A percentile compares a stretch with the other conserved stretches of the same genome.
Conservation (phyloP, 345 rosid species). For the Kernera saxatilis region DNA sequence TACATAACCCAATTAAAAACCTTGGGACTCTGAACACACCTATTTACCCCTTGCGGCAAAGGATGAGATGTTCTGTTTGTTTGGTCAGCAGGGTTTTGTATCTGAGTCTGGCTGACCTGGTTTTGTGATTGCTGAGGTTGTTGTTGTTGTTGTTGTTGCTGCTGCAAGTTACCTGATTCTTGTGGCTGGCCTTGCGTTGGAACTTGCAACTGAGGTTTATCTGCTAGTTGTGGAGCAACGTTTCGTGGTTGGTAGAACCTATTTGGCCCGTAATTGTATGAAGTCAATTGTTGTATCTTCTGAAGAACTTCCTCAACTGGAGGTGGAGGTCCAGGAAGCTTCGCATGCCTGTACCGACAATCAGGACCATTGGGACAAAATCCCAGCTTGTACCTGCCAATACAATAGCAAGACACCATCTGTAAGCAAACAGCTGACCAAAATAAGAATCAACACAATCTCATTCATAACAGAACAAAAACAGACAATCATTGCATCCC, state of each 20-base stretch:
- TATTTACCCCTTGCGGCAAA: conserved; percentile 98
- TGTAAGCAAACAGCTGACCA: background rate
- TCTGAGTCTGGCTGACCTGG: conserved; percentile 57
- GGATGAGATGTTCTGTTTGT: conserved; percentile 57
- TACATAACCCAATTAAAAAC: conserved; percentile 66
- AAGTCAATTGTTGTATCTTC: conserved; percentile 82
- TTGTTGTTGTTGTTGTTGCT: conserved; percentile 57
- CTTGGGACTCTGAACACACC: conserved; percentile 94
- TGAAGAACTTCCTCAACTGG: conserved; percentile 92
- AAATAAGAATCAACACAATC: background rate
- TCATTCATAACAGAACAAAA: background rate
- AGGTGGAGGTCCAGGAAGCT: conserved; percentile 94
- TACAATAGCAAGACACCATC: background rate
- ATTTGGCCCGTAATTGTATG: conserved; percentile 60
- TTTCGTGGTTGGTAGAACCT: conserved; percentile 69
- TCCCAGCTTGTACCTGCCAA: conserved; percentile 86
- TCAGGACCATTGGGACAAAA: conserved; percentile 99
- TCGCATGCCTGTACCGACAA: conserved; percentile 92
- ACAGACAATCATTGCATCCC: background rate
- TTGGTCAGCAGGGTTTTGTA: conserved; percentile 62
- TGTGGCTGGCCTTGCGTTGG: conserved; percentile 55
- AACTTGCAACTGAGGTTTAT: conserved; percentile 60
- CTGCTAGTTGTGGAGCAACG: conserved; percentile 52
- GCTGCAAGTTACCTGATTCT: conserved; percentile 38
- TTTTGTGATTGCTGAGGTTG: conserved; percentile 67